phyloP scores from a whole-genome alignment of 306 rosid genomes.

The Lotus japonicus region DNA sequence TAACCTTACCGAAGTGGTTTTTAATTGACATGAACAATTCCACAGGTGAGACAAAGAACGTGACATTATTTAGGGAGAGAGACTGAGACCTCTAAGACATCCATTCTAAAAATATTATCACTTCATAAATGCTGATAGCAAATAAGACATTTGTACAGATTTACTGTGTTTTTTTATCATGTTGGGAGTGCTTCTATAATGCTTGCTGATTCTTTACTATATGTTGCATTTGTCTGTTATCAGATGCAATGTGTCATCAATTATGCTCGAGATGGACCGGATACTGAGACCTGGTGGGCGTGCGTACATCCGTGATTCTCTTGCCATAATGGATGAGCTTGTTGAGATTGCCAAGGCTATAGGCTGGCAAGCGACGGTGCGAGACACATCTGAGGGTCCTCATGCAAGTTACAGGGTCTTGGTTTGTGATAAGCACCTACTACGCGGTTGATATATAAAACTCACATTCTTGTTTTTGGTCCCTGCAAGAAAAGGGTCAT shows the following conservation, averaged over 20 bases:
- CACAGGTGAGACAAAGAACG: too few species aligned
- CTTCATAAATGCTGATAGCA: background rate
- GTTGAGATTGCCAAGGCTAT: slow-evolving; percentile 59
- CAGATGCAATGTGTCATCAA: slow-evolving; percentile 76
- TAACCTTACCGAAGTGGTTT: too few species aligned
- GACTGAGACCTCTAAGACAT: too few species aligned
- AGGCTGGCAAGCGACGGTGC: slow-evolving; percentile 60
- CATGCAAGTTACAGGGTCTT: slow-evolving; percentile 82
- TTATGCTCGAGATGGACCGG: slow-evolving; percentile 96
- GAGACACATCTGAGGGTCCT: slow-evolving; percentile 89
- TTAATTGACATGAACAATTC: too few species aligned
- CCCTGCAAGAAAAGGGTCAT: background rate
- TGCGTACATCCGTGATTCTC: slow-evolving; percentile 71
- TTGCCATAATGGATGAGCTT: slow-evolving; percentile 79
- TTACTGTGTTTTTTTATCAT: background rate
- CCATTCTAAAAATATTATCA: background rate
- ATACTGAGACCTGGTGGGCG: slow-evolving; percentile 81
- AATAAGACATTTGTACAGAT: background rate
- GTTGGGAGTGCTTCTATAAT: background rate
- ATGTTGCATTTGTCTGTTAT: background rate
- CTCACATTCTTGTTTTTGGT: background rate
- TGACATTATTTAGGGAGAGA: too few species aligned
- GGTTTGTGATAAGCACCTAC: slow-evolving; percentile 57
- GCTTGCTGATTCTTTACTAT: background rate
- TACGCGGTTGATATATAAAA: slow-evolving; percentile 33